Evolutionary conservation across 2,329 filamentous ascomycete genomes (phyloP), one percentile per base, ranked within the genome.

Genomic region (Plenodomus tracheiphilus): DNA sequence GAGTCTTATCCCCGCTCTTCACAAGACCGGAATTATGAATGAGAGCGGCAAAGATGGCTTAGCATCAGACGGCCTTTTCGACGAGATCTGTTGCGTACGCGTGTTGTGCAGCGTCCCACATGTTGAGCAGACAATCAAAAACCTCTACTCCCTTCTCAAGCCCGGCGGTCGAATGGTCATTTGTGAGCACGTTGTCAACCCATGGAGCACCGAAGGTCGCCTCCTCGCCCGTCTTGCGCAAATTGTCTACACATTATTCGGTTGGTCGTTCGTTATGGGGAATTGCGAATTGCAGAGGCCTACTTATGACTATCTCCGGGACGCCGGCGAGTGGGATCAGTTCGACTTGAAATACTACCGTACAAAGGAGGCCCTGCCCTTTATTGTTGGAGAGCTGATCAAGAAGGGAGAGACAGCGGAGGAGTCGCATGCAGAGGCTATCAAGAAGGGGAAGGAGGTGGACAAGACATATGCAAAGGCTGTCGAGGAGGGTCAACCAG

Each of bases 91-190:
- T 41, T 80, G 78, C 49, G 68, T 81, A 9, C 73, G 81, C 0
- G 81, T 83, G 1, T 65, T 84, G 2, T 85, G 82, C 53, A 79
- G 79, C 3, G 77, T 84, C 8, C 78, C 80, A 0, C 62, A 76
- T 36, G 71, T 76, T 18, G 70, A 77, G 40, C 66, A 73, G 41
- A 79, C 79, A 2, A 70, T 77, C 15, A 60, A 63, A 1, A 74
- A 76, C 1, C 54, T 84, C 32, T 82, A 83, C 59, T 58, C 58
- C 0, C 59, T 84, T 50, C 61, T 84, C 34, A 79, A 77, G 50
- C 81, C 81, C 0, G 81, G 82, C 2, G 82, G 82, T 0, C 68
- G 79, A 46, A 64, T 84, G 68, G 66, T 84, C 16, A 69, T 84
- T 20, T 78, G 75, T 43, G 82, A 84, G 64, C 82, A 85, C 69